Conservation (phyloP, 768 basidiomycete species). For the Hemileccinum impolitum region DNA sequence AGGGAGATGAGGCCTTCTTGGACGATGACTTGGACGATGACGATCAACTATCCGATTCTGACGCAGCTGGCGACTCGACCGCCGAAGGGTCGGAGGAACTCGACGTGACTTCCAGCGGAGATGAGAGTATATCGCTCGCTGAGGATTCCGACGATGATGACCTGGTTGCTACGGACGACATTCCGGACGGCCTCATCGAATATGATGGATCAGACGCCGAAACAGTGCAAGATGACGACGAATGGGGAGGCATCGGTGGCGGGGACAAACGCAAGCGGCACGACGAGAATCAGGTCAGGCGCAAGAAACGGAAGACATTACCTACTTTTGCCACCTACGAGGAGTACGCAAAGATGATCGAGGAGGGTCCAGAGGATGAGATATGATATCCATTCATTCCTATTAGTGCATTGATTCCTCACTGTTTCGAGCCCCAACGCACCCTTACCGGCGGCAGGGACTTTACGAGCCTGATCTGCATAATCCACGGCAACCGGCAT, state of each 20-base stretch:
- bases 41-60: slow-evolving; percentile 24
- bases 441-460: too few relatives aligned
- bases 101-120: slow-evolving; percentile 28
- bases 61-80: slow-evolving; percentile 30
- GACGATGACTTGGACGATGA: slow-evolving; percentile 34
- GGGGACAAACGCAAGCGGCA: slow-evolving; percentile 54
- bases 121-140: slow-evolving; percentile 47
- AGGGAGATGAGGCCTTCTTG: slow-evolving; percentile 47
- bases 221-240: too few relatives aligned
- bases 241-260: slow-evolving; percentile 40
- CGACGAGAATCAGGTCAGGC: slow-evolving; percentile 39
- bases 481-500: too few relatives aligned
- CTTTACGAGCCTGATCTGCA: too few relatives aligned
- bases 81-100: too few relatives aligned
- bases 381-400: slow-evolving; percentile 9
- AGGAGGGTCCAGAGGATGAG: slow-evolving; percentile 44
- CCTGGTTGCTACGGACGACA: too few relatives aligned
- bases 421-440: too few relatives aligned
- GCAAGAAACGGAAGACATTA: slow-evolving; percentile 65
- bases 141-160: too few relatives aligned
- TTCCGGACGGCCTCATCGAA: too few relatives aligned
- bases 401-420: neutral
- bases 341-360: slow-evolving; percentile 82
- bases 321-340: slow-evolving; percentile 90
- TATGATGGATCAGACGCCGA: too few relatives aligned